Evolutionary conservation across 2,329 filamentous ascomycete species (phyloP).

Genomic region (Daldinia sp.): DNA sequence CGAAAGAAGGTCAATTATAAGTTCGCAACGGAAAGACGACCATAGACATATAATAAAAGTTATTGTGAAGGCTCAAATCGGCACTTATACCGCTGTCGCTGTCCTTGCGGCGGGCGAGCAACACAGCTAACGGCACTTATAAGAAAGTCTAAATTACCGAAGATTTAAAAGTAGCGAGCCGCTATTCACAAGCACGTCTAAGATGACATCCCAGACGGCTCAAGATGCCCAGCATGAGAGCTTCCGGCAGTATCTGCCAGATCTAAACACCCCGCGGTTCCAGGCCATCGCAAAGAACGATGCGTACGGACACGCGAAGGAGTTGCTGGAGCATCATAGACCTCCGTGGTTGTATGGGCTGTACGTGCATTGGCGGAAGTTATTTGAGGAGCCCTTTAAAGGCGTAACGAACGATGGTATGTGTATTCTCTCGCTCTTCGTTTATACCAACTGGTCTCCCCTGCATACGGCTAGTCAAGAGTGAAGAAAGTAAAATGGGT

Average conservation of each 20-base stretch:
- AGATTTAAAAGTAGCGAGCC: background rate
- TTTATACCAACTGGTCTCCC: background rate
- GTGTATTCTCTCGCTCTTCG: conserved; percentile 25
- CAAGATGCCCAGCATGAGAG: conserved; percentile 36
- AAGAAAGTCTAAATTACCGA: background rate
- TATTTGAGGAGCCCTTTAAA: conserved; percentile 75
- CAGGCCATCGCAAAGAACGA: conserved; percentile 72
- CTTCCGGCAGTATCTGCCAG: conserved; percentile 72
- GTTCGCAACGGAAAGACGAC: background rate
- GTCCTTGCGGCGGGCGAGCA: background rate
- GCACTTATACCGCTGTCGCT: background rate
- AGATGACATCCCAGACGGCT: conserved; percentile 35
- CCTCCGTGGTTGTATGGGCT: conserved; percentile 76
- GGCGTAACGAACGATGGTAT: conserved; percentile 77
- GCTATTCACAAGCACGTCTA: background rate
- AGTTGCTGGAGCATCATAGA: conserved; percentile 67
- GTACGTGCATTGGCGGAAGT: conserved; percentile 68
- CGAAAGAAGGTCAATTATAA: background rate
- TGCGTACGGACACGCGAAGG: conserved; percentile 70
- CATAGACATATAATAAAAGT: background rate
- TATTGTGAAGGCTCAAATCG: background rate
- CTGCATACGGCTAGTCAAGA: background rate
- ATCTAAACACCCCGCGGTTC: conserved; percentile 72
- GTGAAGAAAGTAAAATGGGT: background rate
- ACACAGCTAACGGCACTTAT: background rate